A percentile compares a stretch with the other conserved stretches of the same genome.
These are phyloP conservation scores for Telfairia occidentalis DNA, from an alignment of 331 rosid species.

Conservation along the genomic window DNA sequence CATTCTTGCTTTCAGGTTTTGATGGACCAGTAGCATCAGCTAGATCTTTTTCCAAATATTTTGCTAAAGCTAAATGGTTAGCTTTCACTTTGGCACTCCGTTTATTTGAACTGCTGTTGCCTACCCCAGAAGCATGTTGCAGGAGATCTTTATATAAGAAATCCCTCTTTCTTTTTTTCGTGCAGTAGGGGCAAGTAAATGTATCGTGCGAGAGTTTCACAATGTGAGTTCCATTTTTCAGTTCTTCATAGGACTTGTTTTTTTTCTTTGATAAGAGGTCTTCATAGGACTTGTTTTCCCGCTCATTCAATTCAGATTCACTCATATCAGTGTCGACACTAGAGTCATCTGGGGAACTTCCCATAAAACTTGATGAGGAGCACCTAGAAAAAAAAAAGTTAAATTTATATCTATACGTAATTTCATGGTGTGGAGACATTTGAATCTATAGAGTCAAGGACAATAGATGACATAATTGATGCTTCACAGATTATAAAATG, in stretches of 20 bases:
- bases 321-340: conserved; percentile 34
- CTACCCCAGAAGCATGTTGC: conserved; percentile 92
- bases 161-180: conserved; percentile 48
- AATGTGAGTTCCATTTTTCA: conserved; percentile 43
- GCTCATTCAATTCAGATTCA: conserved; percentile 41
- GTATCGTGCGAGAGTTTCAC: conserved; percentile 47
- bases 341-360: conserved; percentile 28
- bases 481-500: background rate
- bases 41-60: conserved; percentile 55
- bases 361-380: conserved; percentile 12
- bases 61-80: conserved; percentile 65
- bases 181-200: conserved; percentile 75
- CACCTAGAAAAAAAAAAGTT: conserved; percentile 28
- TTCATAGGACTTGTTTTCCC: conserved; percentile 37
- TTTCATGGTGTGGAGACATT: background rate
- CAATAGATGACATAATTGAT: background rate
- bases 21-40: conserved; percentile 36
- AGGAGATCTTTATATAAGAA: conserved; percentile 57
- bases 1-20: conserved; percentile 30
- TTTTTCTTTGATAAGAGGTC: too few species aligned
- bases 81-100: conserved; percentile 62
- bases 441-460: background rate
- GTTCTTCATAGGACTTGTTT: conserved; percentile 43
- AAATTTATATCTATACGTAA: background rate
- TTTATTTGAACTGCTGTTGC: conserved; percentile 59